Evolutionary conservation across 257 asterid species (phyloP).

Genomic region (Solanum chilense): DNA sequence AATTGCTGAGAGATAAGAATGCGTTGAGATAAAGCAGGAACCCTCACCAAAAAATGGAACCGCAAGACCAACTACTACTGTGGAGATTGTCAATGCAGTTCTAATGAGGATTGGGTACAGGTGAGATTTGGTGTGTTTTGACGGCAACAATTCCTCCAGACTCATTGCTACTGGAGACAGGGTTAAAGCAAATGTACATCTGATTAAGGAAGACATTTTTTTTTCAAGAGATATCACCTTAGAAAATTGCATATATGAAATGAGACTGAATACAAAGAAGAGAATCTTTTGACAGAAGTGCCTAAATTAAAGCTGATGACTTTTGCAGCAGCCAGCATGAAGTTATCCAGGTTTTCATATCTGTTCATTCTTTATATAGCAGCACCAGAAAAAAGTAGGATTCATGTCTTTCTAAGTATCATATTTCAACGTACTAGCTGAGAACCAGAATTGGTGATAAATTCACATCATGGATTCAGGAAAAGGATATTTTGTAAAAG

Average conservation of each 20-base stretch:
- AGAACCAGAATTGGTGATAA: background rate
- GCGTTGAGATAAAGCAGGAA: background rate
- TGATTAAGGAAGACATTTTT: slow-evolving; percentile 25
- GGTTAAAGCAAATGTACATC: slow-evolving; percentile 54
- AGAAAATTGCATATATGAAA: background rate
- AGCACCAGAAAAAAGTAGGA: background rate
- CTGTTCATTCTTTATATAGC: background rate
- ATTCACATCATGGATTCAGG: background rate
- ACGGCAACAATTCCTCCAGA: slow-evolving; percentile 69
- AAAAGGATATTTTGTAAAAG: slow-evolving; percentile 95
- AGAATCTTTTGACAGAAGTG: background rate
- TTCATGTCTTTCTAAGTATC: background rate
- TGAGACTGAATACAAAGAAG: background rate
- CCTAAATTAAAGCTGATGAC: background rate
- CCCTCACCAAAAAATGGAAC: slow-evolving; percentile 61
- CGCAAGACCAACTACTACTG: slow-evolving; percentile 46
- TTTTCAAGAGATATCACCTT: background rate
- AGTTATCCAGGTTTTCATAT: background rate
- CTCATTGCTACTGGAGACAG: slow-evolving; percentile 75
- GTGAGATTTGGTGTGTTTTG: slow-evolving; percentile 26
- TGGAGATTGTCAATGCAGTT: slow-evolving; percentile 50
- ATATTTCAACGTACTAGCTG: background rate
- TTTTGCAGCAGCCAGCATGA: background rate
- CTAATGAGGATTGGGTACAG: slow-evolving; percentile 49
- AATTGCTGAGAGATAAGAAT: background rate